phyloP scores from a whole-genome alignment of 192 early-diverging fungal species.

The Dissophora ornata region DNA sequence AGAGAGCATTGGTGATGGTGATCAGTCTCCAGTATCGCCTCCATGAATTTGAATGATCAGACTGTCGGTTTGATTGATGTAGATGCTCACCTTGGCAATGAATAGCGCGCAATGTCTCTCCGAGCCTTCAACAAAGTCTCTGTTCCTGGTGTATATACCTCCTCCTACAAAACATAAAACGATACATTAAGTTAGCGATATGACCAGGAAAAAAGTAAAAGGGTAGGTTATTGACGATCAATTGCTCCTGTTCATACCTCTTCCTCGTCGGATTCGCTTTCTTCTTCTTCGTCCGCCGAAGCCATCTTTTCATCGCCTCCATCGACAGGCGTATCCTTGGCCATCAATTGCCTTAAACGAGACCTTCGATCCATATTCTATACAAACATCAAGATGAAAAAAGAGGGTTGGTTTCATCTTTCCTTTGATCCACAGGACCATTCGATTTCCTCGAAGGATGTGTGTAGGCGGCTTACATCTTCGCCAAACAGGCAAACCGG shows the following conservation, averaged over 20 bases:
- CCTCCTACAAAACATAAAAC: slow-evolving; percentile 58
- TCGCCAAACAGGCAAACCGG: slow-evolving; percentile 96
- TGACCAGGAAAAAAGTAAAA: too few species aligned
- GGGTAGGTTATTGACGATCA: too few species aligned
- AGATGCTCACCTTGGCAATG: slow-evolving; percentile 67
- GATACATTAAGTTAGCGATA: too few species aligned
- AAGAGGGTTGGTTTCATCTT: neutral
- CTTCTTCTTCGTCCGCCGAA: slow-evolving; percentile 69
- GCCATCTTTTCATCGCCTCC: slow-evolving; percentile 62
- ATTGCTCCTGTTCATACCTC: too few species aligned
- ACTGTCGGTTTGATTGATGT: neutral
- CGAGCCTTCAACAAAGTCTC: slow-evolving; percentile 76
- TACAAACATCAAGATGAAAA: neutral
- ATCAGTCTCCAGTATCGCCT: too few species aligned
- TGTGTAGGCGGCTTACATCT: slow-evolving; percentile 68
- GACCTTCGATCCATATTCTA: slow-evolving; percentile 71
- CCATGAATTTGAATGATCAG: too few species aligned
- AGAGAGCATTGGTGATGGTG: too few species aligned
- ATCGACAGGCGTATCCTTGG: slow-evolving; percentile 59
- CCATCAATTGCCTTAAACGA: slow-evolving; percentile 80
- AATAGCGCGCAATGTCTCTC: slow-evolving; percentile 75
- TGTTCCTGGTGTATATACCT: slow-evolving; percentile 86
- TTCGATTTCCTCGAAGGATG: neutral
- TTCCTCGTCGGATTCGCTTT: slow-evolving; percentile 54
- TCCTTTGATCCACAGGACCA: too few species aligned